Evolutionary conservation across 148 eudicot species (phyloP), one percentile per base, ranked within the genome.

Genomic region (Euryodendron excelsum): DNA sequence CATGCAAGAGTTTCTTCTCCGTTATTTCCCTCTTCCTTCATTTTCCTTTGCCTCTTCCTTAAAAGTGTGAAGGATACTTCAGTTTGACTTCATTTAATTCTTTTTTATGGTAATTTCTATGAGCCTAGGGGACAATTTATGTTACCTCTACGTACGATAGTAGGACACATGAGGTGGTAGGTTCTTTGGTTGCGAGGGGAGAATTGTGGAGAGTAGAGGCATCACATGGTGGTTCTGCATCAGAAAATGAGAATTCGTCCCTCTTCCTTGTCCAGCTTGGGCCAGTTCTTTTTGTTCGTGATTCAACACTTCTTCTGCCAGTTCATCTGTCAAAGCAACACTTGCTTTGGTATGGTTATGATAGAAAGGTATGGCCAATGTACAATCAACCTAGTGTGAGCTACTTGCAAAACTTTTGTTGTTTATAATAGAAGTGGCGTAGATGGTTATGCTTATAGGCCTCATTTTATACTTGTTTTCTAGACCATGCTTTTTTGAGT

Each of bases 321-420:
- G 82, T 96, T 70, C 99, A 93, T 82, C 81, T 96, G 72, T 96
- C 99, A 47, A 96, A 96, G 83, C 93, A 92, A 69, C 99, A 96
- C 80, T 73, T 93, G 88, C 94, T 96, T 83, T 96, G 99, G 99
- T 96, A 96, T 75, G 98, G 99, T 45, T 96, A 96, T 84, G 99
- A 96, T 84, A 88, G 93, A 73, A 96, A 96, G 99, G 99, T 96
- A 87, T 33, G 83, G 0, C 23, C n/a, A 33, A 47, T 63, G 39
- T 58, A 34, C 59, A 48, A 21, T n/a, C 37, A 55, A 25, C 23
- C 53, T 55, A 36, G 17, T 39, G 0, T 76, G 58, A 34, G 59
- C 12, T 58, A 48, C 81, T 60, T 60, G 14, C 18, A 23, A 47
- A 11, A 18, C 5, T 39, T 37, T 59, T 28, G 30, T 78, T 15